phyloP scores from a whole-genome alignment of 1,284 basidiomycete species.

The Ustilago nuda region DNA sequence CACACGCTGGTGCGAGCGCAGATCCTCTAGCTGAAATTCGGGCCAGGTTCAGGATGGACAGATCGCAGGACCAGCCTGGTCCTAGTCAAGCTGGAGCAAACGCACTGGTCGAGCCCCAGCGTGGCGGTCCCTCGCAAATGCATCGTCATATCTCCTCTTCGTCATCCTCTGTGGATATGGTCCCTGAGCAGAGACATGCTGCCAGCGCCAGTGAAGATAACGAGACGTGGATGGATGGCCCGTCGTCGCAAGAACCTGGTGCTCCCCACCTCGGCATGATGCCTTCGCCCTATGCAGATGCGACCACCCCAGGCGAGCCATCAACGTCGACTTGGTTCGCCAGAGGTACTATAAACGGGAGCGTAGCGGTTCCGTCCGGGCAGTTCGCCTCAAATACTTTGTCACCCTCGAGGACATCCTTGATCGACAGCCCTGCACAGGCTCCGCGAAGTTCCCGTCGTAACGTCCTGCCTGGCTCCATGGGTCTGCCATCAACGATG shows the following conservation, averaged over 20 bases:
- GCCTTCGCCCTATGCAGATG: slow-evolving; percentile 30
- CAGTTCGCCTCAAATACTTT: slow-evolving; percentile 13
- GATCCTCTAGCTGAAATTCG: slow-evolving; percentile 1
- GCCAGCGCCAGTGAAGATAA: slow-evolving; percentile 25
- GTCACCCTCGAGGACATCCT: slow-evolving; percentile 27
- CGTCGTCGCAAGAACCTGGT: slow-evolving; percentile 12
- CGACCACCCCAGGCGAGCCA: slow-evolving; percentile 7
- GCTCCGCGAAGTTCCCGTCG: slow-evolving; percentile 23
- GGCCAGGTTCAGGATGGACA: slow-evolving; percentile 1
- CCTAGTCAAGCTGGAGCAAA: neutral
- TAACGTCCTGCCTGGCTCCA: slow-evolving; percentile 38
- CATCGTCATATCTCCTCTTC: slow-evolving; percentile 24
- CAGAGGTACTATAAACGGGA: neutral
- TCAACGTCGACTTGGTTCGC: slow-evolving; percentile 28
- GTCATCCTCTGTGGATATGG: slow-evolving; percentile 20
- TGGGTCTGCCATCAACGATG: slow-evolving; percentile 47
- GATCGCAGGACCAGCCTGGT: slow-evolving; percentile 7
- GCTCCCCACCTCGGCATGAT: slow-evolving; percentile 34
- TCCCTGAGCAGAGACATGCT: slow-evolving; percentile 16
- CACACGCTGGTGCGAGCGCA: slow-evolving; percentile 1
- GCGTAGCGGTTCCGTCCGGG: neutral
- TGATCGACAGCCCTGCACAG: slow-evolving; percentile 19
- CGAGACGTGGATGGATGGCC: slow-evolving; percentile 20
- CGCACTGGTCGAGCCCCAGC: slow-evolving; percentile 10
- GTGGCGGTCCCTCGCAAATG: slow-evolving; percentile 15